A percentile compares a stretch with the other conserved stretches of the same genome.
phyloP scores from a whole-genome alignment of 768 basidiomycete species.

The Suillus fuscotomentosus region DNA sequence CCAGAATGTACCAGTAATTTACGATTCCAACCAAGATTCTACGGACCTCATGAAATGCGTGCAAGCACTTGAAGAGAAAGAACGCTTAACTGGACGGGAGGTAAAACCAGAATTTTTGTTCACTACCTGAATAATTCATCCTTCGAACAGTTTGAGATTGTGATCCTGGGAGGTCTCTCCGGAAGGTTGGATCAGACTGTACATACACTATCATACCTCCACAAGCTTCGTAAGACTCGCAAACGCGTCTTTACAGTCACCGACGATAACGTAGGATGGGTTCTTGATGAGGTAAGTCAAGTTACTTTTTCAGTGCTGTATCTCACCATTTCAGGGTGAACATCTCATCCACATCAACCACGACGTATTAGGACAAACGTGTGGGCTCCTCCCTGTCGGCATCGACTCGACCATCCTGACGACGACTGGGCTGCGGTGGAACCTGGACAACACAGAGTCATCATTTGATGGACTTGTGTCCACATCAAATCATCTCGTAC shows the following conservation, averaged over 20 bases:
- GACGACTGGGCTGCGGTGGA: slow-evolving; percentile 87
- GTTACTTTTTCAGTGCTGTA: not conserved
- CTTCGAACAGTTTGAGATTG: slow-evolving; percentile 53
- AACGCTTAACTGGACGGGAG: slow-evolving; percentile 38
- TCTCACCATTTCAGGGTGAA: slow-evolving; percentile 58
- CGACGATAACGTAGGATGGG: slow-evolving; percentile 92
- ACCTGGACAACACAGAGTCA: slow-evolving; percentile 66
- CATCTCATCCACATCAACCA: slow-evolving; percentile 81
- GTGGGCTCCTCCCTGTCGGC: slow-evolving; percentile 93
- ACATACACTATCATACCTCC: slow-evolving; percentile 81
- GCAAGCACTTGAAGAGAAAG: slow-evolving; percentile 54
- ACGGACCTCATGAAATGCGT: slow-evolving; percentile 98
- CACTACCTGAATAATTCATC: not conserved
- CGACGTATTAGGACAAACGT: slow-evolving; percentile 74
- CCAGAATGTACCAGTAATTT: slow-evolving; percentile 65
- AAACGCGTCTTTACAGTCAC: slow-evolving; percentile 72
- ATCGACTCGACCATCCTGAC: slow-evolving; percentile 73
- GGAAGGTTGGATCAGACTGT: slow-evolving; percentile 95
- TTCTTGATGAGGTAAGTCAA: slow-evolving; percentile 66
- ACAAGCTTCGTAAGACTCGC: slow-evolving; percentile 68
- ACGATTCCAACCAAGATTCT: slow-evolving; percentile 76
- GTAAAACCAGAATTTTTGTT: slow-evolving; percentile 26
- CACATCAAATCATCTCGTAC: slow-evolving; percentile 89
- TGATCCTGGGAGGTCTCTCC: slow-evolving; percentile 85
- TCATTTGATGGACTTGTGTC: slow-evolving; percentile 86